Evolutionary conservation across 2,329 filamentous ascomycete genomes (phyloP).

Genomic region (Phyllosticta capitalensis): DNA sequence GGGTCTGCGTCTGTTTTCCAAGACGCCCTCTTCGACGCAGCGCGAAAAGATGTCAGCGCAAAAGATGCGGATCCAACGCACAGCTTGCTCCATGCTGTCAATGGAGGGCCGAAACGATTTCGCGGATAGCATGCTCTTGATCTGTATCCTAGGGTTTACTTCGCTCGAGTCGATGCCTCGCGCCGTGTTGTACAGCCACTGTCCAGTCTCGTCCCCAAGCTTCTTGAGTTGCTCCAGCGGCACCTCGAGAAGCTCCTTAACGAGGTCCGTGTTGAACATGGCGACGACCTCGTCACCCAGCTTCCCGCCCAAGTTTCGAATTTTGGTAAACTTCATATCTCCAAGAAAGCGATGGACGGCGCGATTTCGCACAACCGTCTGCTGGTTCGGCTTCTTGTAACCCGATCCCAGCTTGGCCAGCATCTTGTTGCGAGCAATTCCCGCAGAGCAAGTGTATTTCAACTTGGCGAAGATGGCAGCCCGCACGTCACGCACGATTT

Average conservation of each 20-base stretch:
- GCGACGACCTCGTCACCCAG: constrained; percentile 76
- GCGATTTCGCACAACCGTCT: constrained; percentile 85
- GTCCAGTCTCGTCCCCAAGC: constrained; percentile 73
- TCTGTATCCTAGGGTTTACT: constrained; percentile 82
- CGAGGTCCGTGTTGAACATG: constrained; percentile 70
- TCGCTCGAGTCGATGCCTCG: constrained; percentile 80
- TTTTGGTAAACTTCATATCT: constrained; percentile 87
- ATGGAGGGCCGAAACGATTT: constrained; percentile 89
- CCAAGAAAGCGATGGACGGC: constrained; percentile 71
- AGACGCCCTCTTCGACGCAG: constrained; percentile 79
- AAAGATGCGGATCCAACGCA: constrained; percentile 84
- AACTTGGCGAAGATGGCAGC: constrained; percentile 57
- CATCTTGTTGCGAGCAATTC: constrained; percentile 87
- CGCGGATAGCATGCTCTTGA: constrained; percentile 94
- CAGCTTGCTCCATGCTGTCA: constrained; percentile 65
- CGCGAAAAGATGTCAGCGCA: constrained; percentile 82
- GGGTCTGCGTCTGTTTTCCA: constrained; percentile 79
- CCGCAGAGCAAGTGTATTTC: constrained; percentile 85
- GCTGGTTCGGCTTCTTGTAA: constrained; percentile 86
- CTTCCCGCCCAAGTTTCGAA: constrained; percentile 90
- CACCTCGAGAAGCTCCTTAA: constrained; percentile 65
- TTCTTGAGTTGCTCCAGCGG: constrained; percentile 66
- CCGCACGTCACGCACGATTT: constrained; percentile 74
- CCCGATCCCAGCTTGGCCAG: constrained; percentile 87
- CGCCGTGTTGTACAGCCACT: constrained; percentile 77